These are phyloP conservation scores for Geranomyces michiganensis DNA, from an alignment of 192 early-diverging fungal genomes.

Conservation along the genomic window DNA sequence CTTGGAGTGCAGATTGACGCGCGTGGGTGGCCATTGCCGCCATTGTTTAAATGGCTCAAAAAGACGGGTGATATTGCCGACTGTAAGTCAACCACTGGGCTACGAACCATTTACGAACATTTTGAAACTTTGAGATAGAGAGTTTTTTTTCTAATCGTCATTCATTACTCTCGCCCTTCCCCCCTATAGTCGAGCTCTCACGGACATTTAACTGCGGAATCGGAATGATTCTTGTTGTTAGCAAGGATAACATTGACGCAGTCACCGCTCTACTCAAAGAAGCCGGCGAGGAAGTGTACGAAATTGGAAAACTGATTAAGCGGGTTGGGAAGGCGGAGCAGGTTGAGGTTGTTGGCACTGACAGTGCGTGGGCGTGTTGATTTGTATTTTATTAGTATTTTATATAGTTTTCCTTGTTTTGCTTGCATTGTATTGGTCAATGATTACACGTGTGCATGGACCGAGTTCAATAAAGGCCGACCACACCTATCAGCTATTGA, in stretches of 20 bases:
- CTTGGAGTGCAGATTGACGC: slow-evolving; percentile 86
- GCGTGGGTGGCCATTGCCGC: slow-evolving; percentile 74
- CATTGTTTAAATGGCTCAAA: slow-evolving; percentile 97
- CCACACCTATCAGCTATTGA: no score
- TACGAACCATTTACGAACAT: no score
- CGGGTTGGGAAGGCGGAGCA: slow-evolving; percentile 11
- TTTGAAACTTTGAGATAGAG: no score
- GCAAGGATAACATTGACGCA: slow-evolving; percentile 59
- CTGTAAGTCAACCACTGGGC: slow-evolving; percentile 48
- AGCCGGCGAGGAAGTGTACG: slow-evolving; percentile 68
- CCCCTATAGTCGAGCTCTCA: slow-evolving; percentile 77
- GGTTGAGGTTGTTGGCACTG: slow-evolving; percentile 28
- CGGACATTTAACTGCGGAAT: slow-evolving; percentile 99
- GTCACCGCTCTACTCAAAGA: slow-evolving; percentile 62
- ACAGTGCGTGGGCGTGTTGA: slow-evolving; percentile 32
- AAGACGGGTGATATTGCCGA: slow-evolving; percentile 75
- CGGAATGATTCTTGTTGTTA: slow-evolving; percentile 94
- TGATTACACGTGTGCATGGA: no score
- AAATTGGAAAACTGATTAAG: slow-evolving; percentile 66
- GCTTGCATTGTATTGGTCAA: no score
- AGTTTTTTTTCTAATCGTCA: slow-evolving; percentile 9
- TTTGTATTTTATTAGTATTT: no score
- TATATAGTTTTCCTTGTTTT: no score
- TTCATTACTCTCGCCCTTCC: slow-evolving; percentile 10
- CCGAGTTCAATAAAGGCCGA: no score